These are phyloP conservation scores for Nannizziopsis barbatae DNA, from an alignment of 2,329 filamentous ascomycete genomes.

Conservation along the genomic window DNA sequence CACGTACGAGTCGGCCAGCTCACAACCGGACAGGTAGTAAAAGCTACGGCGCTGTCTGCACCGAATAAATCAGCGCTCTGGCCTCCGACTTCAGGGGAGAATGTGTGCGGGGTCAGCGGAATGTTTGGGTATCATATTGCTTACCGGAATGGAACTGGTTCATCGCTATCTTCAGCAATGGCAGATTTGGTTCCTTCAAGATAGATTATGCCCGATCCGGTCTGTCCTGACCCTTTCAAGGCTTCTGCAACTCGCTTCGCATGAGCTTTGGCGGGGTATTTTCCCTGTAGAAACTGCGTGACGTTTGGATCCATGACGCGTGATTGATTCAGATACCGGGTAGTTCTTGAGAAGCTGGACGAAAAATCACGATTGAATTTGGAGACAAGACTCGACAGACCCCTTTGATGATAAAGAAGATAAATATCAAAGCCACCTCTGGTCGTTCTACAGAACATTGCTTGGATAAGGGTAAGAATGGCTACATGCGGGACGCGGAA, in stretches of 20 bases:
- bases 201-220: conserved; percentile 66
- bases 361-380: not conserved
- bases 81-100: not conserved
- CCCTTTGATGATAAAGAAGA: no score
- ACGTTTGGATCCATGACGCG: conserved; percentile 19
- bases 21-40: conserved; percentile 84
- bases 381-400: not conserved
- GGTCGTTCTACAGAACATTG: no score
- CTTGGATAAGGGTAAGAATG: no score
- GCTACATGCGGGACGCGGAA: no score
- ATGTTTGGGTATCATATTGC: not conserved
- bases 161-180: conserved; percentile 82
- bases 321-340: not conserved
- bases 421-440: no score
- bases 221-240: conserved; percentile 53
- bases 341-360: not conserved
- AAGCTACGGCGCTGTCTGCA: conserved; percentile 68
- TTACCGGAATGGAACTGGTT: conserved; percentile 67
- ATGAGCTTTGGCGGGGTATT: conserved; percentile 77
- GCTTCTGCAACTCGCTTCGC: conserved; percentile 71
- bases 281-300: conserved; percentile 41
- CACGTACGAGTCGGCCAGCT: conserved; percentile 66
- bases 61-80: not conserved
- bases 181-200: conserved; percentile 73
- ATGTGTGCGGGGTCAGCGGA: not conserved